These are phyloP conservation scores for Pichia gijzeniarum DNA, from an alignment of 805 yeast species.

Conservation along the genomic window DNA sequence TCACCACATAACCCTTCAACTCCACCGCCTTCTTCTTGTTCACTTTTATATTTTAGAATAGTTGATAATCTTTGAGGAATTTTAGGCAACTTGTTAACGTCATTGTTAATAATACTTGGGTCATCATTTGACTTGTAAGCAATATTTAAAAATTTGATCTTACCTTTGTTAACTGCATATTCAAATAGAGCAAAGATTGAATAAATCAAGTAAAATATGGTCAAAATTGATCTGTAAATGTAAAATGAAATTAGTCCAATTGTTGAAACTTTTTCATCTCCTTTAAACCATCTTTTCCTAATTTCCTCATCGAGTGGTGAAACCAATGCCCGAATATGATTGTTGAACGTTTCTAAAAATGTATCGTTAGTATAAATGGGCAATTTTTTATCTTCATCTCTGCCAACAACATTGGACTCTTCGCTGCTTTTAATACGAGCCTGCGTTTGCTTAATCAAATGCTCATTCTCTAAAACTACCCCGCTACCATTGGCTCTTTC, in stretches of 20 bases:
- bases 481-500: neutral
- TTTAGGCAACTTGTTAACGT: constrained; percentile 64
- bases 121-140: constrained; percentile 68
- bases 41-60: constrained; percentile 65
- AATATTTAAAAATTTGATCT: constrained; percentile 51
- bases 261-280: constrained; percentile 1
- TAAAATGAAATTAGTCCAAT: constrained; percentile 21
- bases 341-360: constrained; percentile 16
- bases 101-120: constrained; percentile 82
- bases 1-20: constrained; percentile 72
- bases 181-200: constrained; percentile 50
- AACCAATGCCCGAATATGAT: constrained; percentile 18
- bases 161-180: constrained; percentile 43
- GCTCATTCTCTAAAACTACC: constrained; percentile 2
- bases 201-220: constrained; percentile 48
- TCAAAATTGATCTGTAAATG: constrained; percentile 43
- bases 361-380: constrained; percentile 16
- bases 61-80: constrained; percentile 74
- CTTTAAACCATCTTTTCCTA: constrained; percentile 9
- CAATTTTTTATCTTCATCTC: neutral
- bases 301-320: constrained; percentile 16
- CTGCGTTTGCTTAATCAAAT: constrained; percentile 12
- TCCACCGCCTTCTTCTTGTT: constrained; percentile 86
- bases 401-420: neutral
- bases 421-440: constrained; percentile 5